phyloP scores from a whole-genome alignment of 768 basidiomycete species.

The Mycena capillaripes region DNA sequence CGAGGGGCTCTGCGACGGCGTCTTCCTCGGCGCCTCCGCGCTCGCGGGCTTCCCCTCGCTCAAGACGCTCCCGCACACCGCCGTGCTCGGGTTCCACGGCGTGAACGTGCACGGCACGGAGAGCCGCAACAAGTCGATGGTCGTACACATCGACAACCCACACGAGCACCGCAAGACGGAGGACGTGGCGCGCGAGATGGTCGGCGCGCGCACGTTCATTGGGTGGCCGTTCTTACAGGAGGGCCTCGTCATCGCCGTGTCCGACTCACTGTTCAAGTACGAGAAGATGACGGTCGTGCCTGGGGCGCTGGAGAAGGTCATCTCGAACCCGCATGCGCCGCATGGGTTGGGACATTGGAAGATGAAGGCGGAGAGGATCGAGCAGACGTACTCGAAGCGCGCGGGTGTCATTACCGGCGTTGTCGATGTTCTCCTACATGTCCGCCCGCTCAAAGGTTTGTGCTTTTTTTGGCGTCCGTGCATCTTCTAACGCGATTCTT shows the following conservation, averaged over 20 bases:
- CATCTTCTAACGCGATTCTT: background rate
- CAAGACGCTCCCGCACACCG: conserved; percentile 86
- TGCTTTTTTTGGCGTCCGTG: conserved; percentile 2
- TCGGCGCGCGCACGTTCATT: conserved; percentile 83
- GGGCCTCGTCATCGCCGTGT: conserved; percentile 87
- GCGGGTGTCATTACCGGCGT: conserved; percentile 88
- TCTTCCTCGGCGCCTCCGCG: conserved; percentile 85
- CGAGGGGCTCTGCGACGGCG: conserved; percentile 90
- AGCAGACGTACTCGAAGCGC: conserved; percentile 89
- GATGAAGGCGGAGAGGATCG: conserved; percentile 84
- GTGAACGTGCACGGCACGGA: conserved; percentile 96
- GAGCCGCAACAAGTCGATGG: conserved; percentile 93
- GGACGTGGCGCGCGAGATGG: conserved; percentile 80
- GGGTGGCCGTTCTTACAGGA: conserved; percentile 98
- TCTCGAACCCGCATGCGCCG: conserved; percentile 81
- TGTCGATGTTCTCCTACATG: conserved; percentile 87
- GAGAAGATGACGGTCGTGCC: conserved; percentile 74
- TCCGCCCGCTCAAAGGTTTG: conserved; percentile 91
- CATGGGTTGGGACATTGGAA: conserved; percentile 84
- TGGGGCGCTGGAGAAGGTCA: conserved; percentile 64
- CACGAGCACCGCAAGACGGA: conserved; percentile 77
- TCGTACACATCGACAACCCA: conserved; percentile 85
- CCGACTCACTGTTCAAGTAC: conserved; percentile 90
- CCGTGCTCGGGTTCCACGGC: conserved; percentile 84
- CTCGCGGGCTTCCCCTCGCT: conserved; percentile 98